Conservation (phyloP, 2,329 filamentous ascomycete genomes). For the Elsinoe ampelina region DNA sequence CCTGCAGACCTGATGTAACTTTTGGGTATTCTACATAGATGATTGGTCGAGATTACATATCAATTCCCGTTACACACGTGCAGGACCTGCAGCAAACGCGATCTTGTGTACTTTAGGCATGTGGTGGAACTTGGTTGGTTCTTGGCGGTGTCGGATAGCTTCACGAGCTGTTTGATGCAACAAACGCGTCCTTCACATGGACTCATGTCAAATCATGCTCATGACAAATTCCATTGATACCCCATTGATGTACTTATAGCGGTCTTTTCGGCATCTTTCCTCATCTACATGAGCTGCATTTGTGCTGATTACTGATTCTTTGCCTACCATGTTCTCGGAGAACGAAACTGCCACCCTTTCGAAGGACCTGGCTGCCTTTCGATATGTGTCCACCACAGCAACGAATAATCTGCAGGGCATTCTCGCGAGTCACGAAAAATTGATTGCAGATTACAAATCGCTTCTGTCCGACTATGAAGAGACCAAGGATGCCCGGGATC, state of each 20-base stretch:
- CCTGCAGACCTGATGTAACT: conserved; percentile 3
- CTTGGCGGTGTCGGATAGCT: conserved; percentile 1
- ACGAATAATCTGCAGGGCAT: conserved; percentile 13
- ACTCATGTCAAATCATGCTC: background rate
- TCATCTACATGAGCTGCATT: background rate
- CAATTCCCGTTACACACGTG: background rate
- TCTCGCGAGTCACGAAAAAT: conserved; percentile 18
- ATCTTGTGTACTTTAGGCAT: background rate
- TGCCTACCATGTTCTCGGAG: conserved; percentile 4
- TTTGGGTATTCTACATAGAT: conserved; percentile 8
- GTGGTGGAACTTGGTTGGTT: background rate
- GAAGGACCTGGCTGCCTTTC: conserved; percentile 9
- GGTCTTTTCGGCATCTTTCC: background rate
- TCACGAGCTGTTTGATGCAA: conserved; percentile 1
- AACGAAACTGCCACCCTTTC: conserved; percentile 2
- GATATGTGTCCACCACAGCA: conserved; percentile 14
- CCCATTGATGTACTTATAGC: background rate
- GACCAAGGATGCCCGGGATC: conserved; percentile 44
- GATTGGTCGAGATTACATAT: background rate
- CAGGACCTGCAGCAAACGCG: background rate
- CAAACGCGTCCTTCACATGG: background rate
- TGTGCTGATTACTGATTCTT: no score
- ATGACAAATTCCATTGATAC: conserved; percentile 9
- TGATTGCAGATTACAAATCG: conserved; percentile 46
- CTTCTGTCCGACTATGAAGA: conserved; percentile 51